Evolutionary conservation across 2,329 filamentous ascomycete species (phyloP).

Genomic region (Apiospora pterosperma): DNA sequence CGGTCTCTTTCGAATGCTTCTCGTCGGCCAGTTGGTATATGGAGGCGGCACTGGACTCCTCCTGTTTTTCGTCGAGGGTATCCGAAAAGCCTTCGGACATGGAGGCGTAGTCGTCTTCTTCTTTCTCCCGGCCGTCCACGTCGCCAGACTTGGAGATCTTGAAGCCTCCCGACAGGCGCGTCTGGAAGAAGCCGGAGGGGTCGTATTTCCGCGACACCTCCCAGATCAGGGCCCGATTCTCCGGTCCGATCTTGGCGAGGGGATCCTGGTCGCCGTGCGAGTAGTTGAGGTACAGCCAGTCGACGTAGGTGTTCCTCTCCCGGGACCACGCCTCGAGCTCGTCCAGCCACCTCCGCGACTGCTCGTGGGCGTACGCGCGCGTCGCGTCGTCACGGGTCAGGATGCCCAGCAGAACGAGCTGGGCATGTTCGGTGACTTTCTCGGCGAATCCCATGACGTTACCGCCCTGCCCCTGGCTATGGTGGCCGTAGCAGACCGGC

Average conservation of each 20-base stretch:
- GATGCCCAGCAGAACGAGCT: background rate
- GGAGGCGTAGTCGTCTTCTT: too few relatives aligned
- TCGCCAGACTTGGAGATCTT: background rate
- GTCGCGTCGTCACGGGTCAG: background rate
- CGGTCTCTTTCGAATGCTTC: too few relatives aligned
- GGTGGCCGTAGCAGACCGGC: background rate
- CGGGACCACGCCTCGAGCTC: background rate
- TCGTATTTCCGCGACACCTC: conserved; percentile 31
- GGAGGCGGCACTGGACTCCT: background rate
- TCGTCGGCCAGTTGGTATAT: background rate
- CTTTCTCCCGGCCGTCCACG: background rate
- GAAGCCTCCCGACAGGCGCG: background rate
- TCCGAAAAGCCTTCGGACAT: too few relatives aligned
- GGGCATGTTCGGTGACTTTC: background rate
- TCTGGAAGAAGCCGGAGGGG: conserved; percentile 27
- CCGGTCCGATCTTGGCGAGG: conserved; percentile 28
- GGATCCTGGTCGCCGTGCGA: conserved; percentile 26
- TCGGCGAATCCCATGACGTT: background rate
- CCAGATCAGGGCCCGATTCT: conserved; percentile 26
- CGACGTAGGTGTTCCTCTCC: background rate
- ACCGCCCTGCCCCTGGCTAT: background rate
- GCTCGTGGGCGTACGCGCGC: background rate
- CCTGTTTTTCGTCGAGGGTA: too few relatives aligned
- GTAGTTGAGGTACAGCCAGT: conserved; percentile 36
- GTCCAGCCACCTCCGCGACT: background rate